Percentiles rank a stretch among this genome's conserved stretches.
These are phyloP conservation scores for Exophiala bonariae DNA, from an alignment of 2,329 filamentous ascomycete species.

Conservation along the genomic window DNA sequence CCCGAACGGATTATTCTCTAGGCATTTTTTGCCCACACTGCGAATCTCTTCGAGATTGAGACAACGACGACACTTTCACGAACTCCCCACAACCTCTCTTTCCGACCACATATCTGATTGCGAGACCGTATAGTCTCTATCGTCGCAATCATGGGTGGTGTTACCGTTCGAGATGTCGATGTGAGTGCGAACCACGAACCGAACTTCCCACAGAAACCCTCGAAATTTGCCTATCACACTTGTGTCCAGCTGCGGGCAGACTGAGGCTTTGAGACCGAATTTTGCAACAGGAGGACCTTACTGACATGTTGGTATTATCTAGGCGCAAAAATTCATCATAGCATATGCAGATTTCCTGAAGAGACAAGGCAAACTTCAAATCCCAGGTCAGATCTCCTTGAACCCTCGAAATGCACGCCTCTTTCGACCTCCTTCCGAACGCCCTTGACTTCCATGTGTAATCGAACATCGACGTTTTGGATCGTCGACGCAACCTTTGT, in stretches of 20 bases:
- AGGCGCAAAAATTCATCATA: constrained; percentile 69
- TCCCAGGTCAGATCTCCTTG: constrained; percentile 58
- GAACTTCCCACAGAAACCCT: not conserved
- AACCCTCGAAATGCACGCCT: not conserved
- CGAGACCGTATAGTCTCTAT: constrained; percentile 20
- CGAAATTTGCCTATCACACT: not conserved
- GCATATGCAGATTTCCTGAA: constrained; percentile 70
- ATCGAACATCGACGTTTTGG: no score
- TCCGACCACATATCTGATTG: constrained; percentile 18
- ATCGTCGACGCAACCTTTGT: no score
- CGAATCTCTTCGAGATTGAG: no score
- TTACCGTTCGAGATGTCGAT: constrained; percentile 67
- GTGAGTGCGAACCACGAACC: constrained; percentile 43
- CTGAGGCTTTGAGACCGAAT: not conserved
- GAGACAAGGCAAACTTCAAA: constrained; percentile 69
- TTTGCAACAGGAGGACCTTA: constrained; percentile 3
- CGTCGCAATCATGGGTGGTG: constrained; percentile 64
- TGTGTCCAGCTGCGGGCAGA: no score
- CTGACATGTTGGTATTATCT: constrained; percentile 23
- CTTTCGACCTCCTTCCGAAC: not conserved
- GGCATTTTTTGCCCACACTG: no score
- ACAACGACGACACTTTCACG: not conserved
- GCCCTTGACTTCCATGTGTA: not conserved
- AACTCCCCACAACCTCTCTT: not conserved
- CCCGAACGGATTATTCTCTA: no score